Evolutionary conservation across 1,284 basidiomycete species (phyloP).

Genomic region (Ustilago curta): DNA sequence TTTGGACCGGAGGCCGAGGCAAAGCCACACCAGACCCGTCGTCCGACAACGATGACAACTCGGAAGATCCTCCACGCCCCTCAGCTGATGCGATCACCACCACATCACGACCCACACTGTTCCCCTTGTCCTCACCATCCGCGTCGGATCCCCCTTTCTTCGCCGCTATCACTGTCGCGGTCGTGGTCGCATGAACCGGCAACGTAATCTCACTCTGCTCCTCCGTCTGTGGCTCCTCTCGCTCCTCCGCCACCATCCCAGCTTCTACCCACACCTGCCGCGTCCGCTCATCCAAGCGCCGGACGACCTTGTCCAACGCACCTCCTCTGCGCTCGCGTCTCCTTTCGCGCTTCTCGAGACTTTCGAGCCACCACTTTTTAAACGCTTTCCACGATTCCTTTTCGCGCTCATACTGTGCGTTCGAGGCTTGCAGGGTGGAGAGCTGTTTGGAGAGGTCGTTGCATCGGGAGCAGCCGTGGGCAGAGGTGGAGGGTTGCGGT

Average conservation of each 20-base stretch:
- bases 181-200: conserved; percentile 9
- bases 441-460: neutral
- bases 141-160: neutral
- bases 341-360: conserved; percentile 20
- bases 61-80: too few species aligned
- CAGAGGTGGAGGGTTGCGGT: too few species aligned
- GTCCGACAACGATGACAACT: too few species aligned
- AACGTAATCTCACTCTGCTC: conserved; percentile 27
- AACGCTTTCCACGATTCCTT: conserved; percentile 31
- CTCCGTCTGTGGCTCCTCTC: neutral
- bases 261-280: conserved; percentile 11
- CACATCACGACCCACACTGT: neutral
- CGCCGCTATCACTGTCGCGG: too few species aligned
- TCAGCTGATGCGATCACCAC: too few species aligned
- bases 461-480: neutral
- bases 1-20: too few species aligned
- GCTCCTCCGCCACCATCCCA: neutral
- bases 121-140: neutral
- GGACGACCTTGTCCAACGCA: neutral
- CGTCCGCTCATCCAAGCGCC: conserved; percentile 1
- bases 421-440: neutral
- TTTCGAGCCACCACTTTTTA: conserved; percentile 40
- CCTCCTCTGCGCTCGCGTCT: neutral
- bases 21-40: too few species aligned
- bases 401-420: conserved; percentile 16